These are phyloP conservation scores for Zopfochytrium polystomum DNA, from an alignment of 371 early-diverging fungal species.

Conservation along the genomic window DNA sequence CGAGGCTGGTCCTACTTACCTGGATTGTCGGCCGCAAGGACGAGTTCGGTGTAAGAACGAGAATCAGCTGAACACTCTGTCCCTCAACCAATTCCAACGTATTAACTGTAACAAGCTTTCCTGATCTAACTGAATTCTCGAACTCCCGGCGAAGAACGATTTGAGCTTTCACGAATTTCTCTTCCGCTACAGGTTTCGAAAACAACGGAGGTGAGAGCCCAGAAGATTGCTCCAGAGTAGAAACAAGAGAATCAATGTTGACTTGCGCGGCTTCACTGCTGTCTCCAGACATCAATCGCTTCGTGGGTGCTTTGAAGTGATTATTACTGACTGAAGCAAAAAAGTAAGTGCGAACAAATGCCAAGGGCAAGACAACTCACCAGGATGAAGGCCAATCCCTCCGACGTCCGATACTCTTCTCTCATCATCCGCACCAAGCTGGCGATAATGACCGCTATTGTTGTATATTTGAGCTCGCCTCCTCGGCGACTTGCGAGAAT, in stretches of 20 bases:
- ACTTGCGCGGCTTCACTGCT: constrained; percentile 45
- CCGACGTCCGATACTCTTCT: too few species aligned
- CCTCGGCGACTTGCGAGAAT: not conserved
- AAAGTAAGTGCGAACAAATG: too few species aligned
- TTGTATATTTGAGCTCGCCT: constrained; percentile 31
- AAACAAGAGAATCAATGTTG: constrained; percentile 60
- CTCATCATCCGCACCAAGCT: too few species aligned
- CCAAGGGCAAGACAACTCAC: too few species aligned
- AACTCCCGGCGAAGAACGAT: constrained; percentile 74
- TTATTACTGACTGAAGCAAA: too few species aligned
- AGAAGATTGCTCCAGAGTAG: constrained; percentile 62
- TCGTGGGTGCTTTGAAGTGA: too few species aligned
- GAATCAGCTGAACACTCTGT: constrained; percentile 65
- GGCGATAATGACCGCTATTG: too few species aligned
- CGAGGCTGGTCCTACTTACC: constrained; percentile 24
- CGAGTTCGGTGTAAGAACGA: constrained; percentile 69
- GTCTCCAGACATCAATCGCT: constrained; percentile 36
- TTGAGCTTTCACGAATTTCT: constrained; percentile 73
- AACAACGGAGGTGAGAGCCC: constrained; percentile 68
- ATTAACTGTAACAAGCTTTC: constrained; percentile 63
- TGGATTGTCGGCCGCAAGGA: constrained; percentile 33
- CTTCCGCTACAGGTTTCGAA: constrained; percentile 72
- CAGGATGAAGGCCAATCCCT: too few species aligned
- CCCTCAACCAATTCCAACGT: constrained; percentile 69
- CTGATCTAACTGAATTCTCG: constrained; percentile 65